Evolutionary conservation across 495 filamentous ascomycete genomes (phyloP), one percentile per base, ranked within the genome.

Genomic region (Aspergillus nanangensis): DNA sequence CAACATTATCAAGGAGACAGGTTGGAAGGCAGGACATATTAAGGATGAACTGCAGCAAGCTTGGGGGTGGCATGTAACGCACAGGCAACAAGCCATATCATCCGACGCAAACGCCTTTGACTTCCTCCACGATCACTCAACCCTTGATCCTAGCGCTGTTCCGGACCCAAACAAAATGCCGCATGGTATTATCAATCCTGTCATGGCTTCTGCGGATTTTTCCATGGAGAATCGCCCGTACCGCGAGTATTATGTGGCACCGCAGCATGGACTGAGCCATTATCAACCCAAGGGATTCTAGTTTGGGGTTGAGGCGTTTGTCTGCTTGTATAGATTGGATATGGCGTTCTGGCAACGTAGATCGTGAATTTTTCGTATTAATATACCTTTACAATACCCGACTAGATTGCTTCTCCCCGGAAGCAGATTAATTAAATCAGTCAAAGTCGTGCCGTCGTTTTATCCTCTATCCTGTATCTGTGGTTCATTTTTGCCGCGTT

Each of bases 201-300:
- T 88, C 25, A 71, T 80, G 47, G 69, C 69, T 22, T 75, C 74
- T 36, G 84, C 84, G 0, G 87, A 90, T 51, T 90, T 92, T 58
- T 77, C 72, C 13, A 66, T 82, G 56, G 81, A 82, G 13, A 79
- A 84, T 54, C 86, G 89, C 65, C 87, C 88, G 9, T 92, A 91
- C 55, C 79, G 86, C 58, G 76, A 74, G 38, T 78, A 74, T 53
- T 87, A 84, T 57, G 63, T 75, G 48, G 60, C 70, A 19, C 74
- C 73, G 31, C 59, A 66, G 25, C 60, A 59, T n/a, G 14, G 10
- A 9, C n/a, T 17, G n/a, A 14, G 10, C 15, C 13, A 15, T 37
- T 11, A 44, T 20, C 10, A 34, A n/a, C n/a, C n/a, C n/a, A 17
- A 19, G 13, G 25, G n/a, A 15, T 7, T 17, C 23, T 25, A 31